Base-by-base conservation (phyloP, 768 basidiomycete species). In the Boletus reticulatus region DNA sequence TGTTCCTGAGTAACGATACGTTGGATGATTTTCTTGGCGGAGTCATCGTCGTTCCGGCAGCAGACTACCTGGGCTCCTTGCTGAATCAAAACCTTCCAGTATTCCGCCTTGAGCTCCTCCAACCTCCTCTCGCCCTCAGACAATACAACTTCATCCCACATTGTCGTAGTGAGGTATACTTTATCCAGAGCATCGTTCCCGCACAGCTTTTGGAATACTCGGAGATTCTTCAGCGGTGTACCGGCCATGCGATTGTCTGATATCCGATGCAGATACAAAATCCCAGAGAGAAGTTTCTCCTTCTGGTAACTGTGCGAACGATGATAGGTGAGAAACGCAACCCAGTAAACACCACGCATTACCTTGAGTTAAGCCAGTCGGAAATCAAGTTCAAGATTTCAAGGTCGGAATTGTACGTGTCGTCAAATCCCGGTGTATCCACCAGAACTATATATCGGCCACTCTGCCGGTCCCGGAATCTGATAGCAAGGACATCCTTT, bases 151-250 rank as follows among this genome's bases (percentile, higher is more conserved):
- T 29, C 27, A 9, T 29, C 27, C 27, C 27, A 29, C 27, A 29
- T 29, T 29, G 27, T 29, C 27, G 27, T 29, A 29, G 27, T 29
- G 62, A 78, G 57, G 17, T 71, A 54, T 6, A 78, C 71, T 14
- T 69, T 69, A 1, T 57, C 56, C 17, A 72, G 47, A 58, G 74
- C 47, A 57, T 63, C 47, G 53, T 52, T 19, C 54, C 72, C 68
- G 20, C 70, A 72, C 4, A 71, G 32, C 41, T 61, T 47, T 38
- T 36, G 46, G 47, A 78, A 75, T 60, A 73, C 64, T 5, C 60
- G 62, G 16, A 75, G 27, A 29, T 29, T 29, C 27, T 29, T 29
- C 27, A 29, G 9, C 27, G 27, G 8, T 29, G 27, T 29, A 29
- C 27, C 27, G 8, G 27, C 27, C 27, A 29, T 29, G 27, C 27